phyloP scores from a whole-genome alignment of 1,284 basidiomycete genomes.

The Fistulina hepatica region DNA sequence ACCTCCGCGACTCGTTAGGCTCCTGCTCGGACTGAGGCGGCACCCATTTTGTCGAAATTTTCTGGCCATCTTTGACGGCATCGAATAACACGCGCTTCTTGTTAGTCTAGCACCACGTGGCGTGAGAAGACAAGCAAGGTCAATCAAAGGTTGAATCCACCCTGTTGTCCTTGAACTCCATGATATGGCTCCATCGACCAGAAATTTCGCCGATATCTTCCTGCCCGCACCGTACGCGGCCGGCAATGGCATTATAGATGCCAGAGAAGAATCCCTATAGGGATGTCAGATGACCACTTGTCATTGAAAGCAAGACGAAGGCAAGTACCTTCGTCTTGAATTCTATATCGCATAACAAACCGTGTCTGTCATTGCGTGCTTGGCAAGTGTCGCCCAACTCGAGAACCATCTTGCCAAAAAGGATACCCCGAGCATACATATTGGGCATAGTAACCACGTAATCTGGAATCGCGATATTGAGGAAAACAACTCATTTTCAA shows the following conservation, averaged over 20 bases:
- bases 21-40: slow-evolving; percentile 83
- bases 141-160: slow-evolving; percentile 26
- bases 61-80: slow-evolving; percentile 61
- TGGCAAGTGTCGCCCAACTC: slow-evolving; percentile 89
- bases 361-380: slow-evolving; percentile 76
- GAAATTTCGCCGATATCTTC: slow-evolving; percentile 78
- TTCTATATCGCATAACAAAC: slow-evolving; percentile 76
- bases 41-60: slow-evolving; percentile 74
- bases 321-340: slow-evolving; percentile 87
- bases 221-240: slow-evolving; percentile 60
- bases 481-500: slow-evolving; percentile 3
- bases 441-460: slow-evolving; percentile 92
- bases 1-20: slow-evolving; percentile 81
- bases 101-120: slow-evolving; percentile 35
- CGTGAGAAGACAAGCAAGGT: not conserved
- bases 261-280: slow-evolving; percentile 95
- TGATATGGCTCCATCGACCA: slow-evolving; percentile 85
- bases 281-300: slow-evolving; percentile 5
- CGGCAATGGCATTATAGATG: slow-evolving; percentile 86
- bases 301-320: not conserved
- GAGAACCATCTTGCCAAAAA: slow-evolving; percentile 97
- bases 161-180: slow-evolving; percentile 76
- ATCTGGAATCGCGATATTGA: slow-evolving; percentile 30
- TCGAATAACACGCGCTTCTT: slow-evolving; percentile 79
- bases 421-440: slow-evolving; percentile 95